Base-by-base conservation (phyloP, 2,329 filamentous ascomycete species). In the Exophiala dermatitidis region DNA sequence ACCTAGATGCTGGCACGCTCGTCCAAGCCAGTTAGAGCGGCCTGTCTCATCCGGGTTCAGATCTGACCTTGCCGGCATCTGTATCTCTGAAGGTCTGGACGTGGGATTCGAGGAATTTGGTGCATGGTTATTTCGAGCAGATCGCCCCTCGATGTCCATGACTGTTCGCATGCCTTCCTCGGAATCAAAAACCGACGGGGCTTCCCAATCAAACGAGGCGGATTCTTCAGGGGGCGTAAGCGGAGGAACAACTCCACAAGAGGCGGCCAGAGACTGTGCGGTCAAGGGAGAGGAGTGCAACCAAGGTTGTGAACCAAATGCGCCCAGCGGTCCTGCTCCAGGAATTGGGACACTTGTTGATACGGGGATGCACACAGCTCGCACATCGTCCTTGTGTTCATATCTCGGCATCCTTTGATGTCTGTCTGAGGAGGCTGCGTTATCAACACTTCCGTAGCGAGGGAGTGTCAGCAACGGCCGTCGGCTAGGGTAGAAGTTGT, bases 171-270 rank as follows among this genome's bases (percentile, higher is more conserved):
- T 30, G 10, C 48, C 53, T 6, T 43, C 28, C 9, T 30, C 40
- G 32, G 54, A 12, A 4, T 53, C 33, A 5, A 52, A 28, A 3
- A 53, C 40, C 19, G 41, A 36, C n/a, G 54, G 42, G 19, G 48
- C 43, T 12, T 54, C 57, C 59, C 59, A 61, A 36, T 64, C 63
- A 36, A 63, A 61, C n/a, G 64, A 56, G 29, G 68, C 63, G 40
- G 68, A 56, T 34, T 63, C 63, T 34, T 60, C 59, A 29, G 59
- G 59, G 5, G 59, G 59, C 9, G 59, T 61, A 26, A 60, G 53
- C 28, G 57, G 59, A n/a, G 55, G 49, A 31, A 52, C 50, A 32
- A 51, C 52, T 19, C 59, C 55, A 48, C 50, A 50, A 26, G 48
- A 44, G 19, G 46, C 46, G 34, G 41, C 50, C 38, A 56, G 19